Percentiles rank a stretch among this genome's conserved stretches.
phyloP scores from a whole-genome alignment of 257 asterid species.

The Anisodus tanguticus region DNA sequence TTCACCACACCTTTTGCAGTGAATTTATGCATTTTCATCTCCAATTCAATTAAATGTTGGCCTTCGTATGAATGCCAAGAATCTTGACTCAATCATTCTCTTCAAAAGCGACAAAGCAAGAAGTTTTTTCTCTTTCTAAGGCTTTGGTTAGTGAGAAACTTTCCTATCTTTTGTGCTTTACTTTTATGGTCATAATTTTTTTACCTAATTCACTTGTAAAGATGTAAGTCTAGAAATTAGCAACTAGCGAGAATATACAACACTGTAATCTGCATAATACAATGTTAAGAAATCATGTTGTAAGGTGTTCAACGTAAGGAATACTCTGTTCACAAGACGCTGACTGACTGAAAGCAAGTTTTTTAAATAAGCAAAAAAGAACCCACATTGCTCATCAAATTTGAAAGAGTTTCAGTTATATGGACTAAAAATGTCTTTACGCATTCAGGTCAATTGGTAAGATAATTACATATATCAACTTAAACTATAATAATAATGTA shows the following conservation, averaged over 20 bases:
- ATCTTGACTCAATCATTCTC: conserved; percentile 2
- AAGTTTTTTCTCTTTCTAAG: not conserved
- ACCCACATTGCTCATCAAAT: not conserved
- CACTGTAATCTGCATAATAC: not conserved
- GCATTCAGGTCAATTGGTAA: not conserved
- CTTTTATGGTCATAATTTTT: not conserved
- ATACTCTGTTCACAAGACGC: conserved; percentile 4
- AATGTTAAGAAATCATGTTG: conserved; percentile 1
- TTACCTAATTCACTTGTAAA: not conserved
- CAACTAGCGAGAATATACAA: not conserved
- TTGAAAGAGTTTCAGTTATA: not conserved
- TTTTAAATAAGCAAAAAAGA: not conserved
- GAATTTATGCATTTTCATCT: not conserved
- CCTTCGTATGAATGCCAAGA: not conserved
- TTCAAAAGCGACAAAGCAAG: not conserved
- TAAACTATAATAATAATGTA: not conserved
- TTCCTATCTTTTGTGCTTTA: not conserved
- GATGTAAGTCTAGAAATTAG: not conserved
- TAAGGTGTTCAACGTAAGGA: not conserved
- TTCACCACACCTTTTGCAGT: not conserved
- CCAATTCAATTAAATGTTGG: not conserved
- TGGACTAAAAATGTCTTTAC: not conserved
- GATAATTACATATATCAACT: not conserved
- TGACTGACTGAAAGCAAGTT: not conserved
- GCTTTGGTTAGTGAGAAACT: not conserved